Evolutionary conservation across 2,329 filamentous ascomycete species (phyloP).

Genomic region (Arthrobotrys musiformis): DNA sequence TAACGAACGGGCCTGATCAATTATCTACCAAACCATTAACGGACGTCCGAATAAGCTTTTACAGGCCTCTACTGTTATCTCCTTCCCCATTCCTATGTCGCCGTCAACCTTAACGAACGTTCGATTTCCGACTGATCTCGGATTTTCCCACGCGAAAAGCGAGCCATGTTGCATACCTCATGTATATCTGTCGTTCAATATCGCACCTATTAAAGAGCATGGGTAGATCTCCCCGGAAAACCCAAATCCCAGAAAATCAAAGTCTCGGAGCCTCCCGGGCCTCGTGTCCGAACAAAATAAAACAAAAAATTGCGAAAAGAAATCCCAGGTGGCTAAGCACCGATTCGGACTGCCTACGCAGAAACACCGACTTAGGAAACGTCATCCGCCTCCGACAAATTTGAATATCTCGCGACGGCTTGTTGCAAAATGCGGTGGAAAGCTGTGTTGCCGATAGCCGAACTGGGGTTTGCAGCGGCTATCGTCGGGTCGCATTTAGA

Average conservation of each 20-base stretch:
- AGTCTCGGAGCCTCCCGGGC: conserved; percentile 21
- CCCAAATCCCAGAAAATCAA: conserved; percentile 9
- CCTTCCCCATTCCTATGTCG: conserved; percentile 17
- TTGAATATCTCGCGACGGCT: not conserved
- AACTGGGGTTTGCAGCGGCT: conserved; percentile 26
- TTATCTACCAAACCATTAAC: not conserved
- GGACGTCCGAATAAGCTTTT: conserved; percentile 39
- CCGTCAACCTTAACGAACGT: not conserved
- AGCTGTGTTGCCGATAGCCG: conserved; percentile 40
- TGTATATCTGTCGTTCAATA: not conserved
- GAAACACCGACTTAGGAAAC: not conserved
- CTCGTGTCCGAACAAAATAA: conserved; percentile 45
- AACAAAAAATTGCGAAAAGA: no score
- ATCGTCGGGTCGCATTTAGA: conserved; percentile 38
- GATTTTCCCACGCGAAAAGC: not conserved
- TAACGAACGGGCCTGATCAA: not conserved
- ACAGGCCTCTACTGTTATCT: not conserved
- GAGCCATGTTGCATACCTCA: not conserved
- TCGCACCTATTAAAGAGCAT: conserved; percentile 6
- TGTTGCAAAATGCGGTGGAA: not conserved
- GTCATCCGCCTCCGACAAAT: conserved; percentile 21
- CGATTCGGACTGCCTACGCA: conserved; percentile 5
- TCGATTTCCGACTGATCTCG: not conserved
- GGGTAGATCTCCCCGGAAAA: conserved; percentile 5
- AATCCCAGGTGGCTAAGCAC: not conserved